phyloP scores from a whole-genome alignment of 169 alveolate species.

The Plasmodium relictum region DNA sequence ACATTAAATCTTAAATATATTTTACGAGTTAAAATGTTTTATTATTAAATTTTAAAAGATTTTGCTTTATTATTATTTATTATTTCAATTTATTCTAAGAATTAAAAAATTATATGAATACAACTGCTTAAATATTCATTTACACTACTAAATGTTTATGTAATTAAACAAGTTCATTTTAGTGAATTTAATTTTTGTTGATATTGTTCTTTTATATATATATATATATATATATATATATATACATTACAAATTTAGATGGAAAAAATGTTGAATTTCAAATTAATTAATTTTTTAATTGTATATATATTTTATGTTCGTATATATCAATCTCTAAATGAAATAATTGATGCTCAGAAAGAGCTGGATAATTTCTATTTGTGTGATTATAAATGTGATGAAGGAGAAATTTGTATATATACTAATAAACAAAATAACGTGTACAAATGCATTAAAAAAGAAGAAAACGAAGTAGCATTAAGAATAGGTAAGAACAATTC shows the following conservation, averaged over 20 bases:
- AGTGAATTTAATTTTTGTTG: too few species aligned
- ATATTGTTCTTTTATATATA: background rate
- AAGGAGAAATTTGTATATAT: background rate
- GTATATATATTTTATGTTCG: constrained; percentile 6
- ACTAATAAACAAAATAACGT: background rate
- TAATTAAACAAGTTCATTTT: too few species aligned
- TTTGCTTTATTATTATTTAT: too few species aligned
- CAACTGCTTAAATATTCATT: too few species aligned
- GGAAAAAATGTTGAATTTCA: constrained; percentile 6
- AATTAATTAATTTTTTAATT: constrained; percentile 21
- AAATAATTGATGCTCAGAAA: background rate
- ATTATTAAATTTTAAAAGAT: too few species aligned
- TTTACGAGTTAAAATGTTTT: too few species aligned
- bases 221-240: background rate
- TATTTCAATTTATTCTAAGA: too few species aligned
- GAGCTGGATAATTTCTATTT: background rate
- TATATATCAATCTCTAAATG: constrained; percentile 3
- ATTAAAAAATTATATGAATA: too few species aligned
- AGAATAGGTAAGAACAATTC: background rate
- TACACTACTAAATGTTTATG: too few species aligned
- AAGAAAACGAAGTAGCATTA: background rate
- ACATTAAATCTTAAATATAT: too few species aligned
- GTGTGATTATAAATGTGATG: constrained; percentile 1
- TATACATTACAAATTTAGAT: background rate
- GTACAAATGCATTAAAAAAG: background rate